A percentile compares a stretch with the other conserved stretches of the same genome.
These are phyloP conservation scores for Leccinum solheimii DNA, from an alignment of 1,284 basidiomycete species.

Conservation along the genomic window DNA sequence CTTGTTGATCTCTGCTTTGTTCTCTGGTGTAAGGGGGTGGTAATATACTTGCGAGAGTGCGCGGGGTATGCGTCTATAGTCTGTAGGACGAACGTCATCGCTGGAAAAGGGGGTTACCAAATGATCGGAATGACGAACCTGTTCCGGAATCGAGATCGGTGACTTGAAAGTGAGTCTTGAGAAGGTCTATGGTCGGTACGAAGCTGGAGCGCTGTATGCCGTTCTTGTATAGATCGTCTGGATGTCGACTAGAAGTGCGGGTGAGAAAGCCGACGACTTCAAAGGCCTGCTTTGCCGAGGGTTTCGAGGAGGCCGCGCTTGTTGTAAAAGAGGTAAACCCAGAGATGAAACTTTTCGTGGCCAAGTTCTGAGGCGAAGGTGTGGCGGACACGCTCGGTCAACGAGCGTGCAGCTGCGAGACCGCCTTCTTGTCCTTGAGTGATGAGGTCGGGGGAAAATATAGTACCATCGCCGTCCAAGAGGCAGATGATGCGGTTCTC, in stretches of 20 bases:
- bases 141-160: constrained; percentile 94
- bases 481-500: constrained; percentile 57
- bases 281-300: constrained; percentile 45
- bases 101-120: background rate
- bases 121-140: constrained; percentile 46
- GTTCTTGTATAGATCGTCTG: constrained; percentile 97
- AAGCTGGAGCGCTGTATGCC: constrained; percentile 98
- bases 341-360: constrained; percentile 51
- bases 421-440: constrained; percentile 57
- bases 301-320: constrained; percentile 57
- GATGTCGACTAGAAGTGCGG: constrained; percentile 74
- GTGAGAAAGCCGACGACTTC: constrained; percentile 29
- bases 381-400: constrained; percentile 52
- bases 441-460: constrained; percentile 56
- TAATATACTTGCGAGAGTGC: constrained; percentile 93
- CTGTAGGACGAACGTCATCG: constrained; percentile 43
- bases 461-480: constrained; percentile 67
- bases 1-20: constrained; percentile 73
- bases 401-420: constrained; percentile 49
- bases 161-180: constrained; percentile 85
- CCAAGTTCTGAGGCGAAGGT: constrained; percentile 42
- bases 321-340: constrained; percentile 65
- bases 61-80: constrained; percentile 90
- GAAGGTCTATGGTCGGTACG: constrained; percentile 90
- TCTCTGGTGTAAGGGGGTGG: constrained; percentile 70